Evolutionary conservation across 164 flowering plant species (phyloP).

Genomic region (Stephania yunnanensis): DNA sequence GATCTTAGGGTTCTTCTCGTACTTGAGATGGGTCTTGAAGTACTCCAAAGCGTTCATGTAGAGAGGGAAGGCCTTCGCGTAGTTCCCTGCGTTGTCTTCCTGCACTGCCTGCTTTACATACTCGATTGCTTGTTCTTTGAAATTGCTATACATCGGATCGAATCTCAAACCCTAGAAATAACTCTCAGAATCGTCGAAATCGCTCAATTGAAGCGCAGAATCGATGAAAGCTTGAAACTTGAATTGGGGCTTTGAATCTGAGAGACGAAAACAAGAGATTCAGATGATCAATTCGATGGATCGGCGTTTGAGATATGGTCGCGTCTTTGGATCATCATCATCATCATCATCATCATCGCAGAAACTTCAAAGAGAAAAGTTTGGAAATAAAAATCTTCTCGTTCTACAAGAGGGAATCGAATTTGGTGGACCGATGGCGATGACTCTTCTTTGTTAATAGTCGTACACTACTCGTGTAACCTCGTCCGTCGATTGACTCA

Average conservation of each 20-base stretch:
- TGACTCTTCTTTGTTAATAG: no score
- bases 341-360: not conserved
- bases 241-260: not conserved
- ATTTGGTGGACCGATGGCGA: not conserved
- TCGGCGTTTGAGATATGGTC: not conserved
- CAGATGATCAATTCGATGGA: not conserved
- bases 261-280: not conserved
- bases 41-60: constrained; percentile 97
- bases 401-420: not conserved
- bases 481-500: not conserved
- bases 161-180: not conserved
- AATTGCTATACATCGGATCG: constrained; percentile 82
- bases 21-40: constrained; percentile 88
- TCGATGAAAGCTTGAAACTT: not conserved
- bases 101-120: constrained; percentile 93
- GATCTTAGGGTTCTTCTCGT: constrained; percentile 94
- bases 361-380: not conserved
- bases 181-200: not conserved
- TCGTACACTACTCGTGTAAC: not conserved
- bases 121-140: constrained; percentile 96
- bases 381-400: no score
- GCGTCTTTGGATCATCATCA: not conserved
- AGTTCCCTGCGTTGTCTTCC: constrained; percentile 95
- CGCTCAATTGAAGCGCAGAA: no score
- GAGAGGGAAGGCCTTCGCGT: constrained; percentile 84